These are phyloP conservation scores for Ilex paraguariensis DNA, from an alignment of 305 asterid genomes.

Conservation along the genomic window DNA sequence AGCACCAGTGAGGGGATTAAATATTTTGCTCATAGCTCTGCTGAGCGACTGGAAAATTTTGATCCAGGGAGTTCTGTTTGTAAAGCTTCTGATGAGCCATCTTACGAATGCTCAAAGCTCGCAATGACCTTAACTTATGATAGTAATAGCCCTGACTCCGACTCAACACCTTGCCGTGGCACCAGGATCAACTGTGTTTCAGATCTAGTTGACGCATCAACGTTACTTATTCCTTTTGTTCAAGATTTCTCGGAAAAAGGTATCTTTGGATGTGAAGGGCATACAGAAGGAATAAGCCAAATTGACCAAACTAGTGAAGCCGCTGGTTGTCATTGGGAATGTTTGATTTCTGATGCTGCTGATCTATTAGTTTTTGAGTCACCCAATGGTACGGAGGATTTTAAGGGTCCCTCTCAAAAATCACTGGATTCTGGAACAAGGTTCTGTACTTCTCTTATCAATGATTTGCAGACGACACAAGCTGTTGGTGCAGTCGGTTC, in stretches of 20 bases:
- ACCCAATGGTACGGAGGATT: slow-evolving; percentile 39
- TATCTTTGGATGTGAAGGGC: slow-evolving; percentile 22
- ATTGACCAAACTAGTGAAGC: slow-evolving; percentile 42
- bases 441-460: slow-evolving; percentile 20
- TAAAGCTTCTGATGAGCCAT: slow-evolving; percentile 26
- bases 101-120: slow-evolving; percentile 54
- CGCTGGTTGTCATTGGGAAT: slow-evolving; percentile 70
- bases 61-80: too few species aligned
- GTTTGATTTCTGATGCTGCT: slow-evolving; percentile 52
- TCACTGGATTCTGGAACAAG: slow-evolving; percentile 34
- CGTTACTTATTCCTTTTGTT: slow-evolving; percentile 19
- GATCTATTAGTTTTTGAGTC: slow-evolving; percentile 69
- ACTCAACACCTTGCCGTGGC: slow-evolving; percentile 19
- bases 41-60: not conserved
- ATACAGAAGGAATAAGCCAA: slow-evolving; percentile 27
- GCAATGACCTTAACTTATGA: slow-evolving; percentile 22
- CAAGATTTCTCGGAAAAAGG: slow-evolving; percentile 30
- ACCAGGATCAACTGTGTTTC: slow-evolving; percentile 17
- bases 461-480: slow-evolving; percentile 32
- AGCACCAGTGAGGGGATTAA: slow-evolving; percentile 13
- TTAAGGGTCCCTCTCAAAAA: slow-evolving; percentile 23
- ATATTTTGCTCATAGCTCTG: slow-evolving; percentile 3
- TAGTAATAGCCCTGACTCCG: slow-evolving; percentile 29
- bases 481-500: slow-evolving; percentile 21
- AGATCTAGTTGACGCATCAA: slow-evolving; percentile 26